Evolutionary conservation across 176 grass and related monocot genomes (phyloP), one percentile per base, ranked within the genome.

Genomic region (Aegilops umbellulata): DNA sequence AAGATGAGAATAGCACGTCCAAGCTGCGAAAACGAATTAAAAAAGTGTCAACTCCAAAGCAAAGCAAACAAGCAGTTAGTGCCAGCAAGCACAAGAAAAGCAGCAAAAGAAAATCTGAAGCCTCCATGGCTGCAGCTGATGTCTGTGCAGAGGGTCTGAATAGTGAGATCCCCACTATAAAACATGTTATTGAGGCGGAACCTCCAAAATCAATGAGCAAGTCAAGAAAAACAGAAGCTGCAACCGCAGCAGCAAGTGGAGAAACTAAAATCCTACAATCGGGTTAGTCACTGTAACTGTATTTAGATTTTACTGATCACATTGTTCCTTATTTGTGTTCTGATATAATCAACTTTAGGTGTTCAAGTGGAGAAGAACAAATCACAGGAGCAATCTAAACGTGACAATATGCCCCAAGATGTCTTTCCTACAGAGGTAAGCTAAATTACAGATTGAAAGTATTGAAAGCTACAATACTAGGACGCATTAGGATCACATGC

Each of bases 301-400:
- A 36, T 86, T 57, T 84, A 8, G 10, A 63, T 69, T 65, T 51
- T 79, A 27, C 65, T 61, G 14, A 80, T 83, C 19, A 20, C 39
- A 51, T 42, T 14, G 10, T 79, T 39, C 5, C 20, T 75, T 77
- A 13, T 78, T 12, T 19, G 44, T 83, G 39, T 87, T 66, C 53
- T 80, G 75, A 87, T 80, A 82, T n/a, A 74, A 51, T 69, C n/a
- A 68, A 86, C 82, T 83, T 57, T 78, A 90, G 84, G 80, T 84
- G 75, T 60, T 65, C 85, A 61, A 29, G 65, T 74, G 32, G 75
- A 83, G 3, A 79, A 66, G 30, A 65, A 32, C 39, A 58, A 29
- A 60, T 74, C n/a, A 53, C 39, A 65, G 64, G 82, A 81, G 51
- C 61, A 82, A n/a, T 71, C 36, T 39, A 14, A 34, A 16, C 38